Conservation (phyloP, 108 stramenopile genomes). For the Nitzschia inconspicua region DNA sequence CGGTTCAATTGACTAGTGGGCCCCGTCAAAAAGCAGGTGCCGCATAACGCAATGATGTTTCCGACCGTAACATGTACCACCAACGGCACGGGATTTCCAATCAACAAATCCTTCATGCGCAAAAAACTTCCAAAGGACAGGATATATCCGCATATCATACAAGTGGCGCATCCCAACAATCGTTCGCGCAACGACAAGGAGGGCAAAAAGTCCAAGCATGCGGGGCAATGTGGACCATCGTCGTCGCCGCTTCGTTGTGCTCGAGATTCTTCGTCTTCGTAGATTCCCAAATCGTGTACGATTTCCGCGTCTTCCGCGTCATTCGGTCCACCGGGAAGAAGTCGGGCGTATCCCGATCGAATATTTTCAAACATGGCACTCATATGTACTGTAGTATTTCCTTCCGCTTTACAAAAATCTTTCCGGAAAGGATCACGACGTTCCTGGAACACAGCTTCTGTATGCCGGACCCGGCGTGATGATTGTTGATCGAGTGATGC, state of each 20-base stretch:
- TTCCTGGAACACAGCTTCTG: no score
- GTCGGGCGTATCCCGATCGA: constrained; percentile 7
- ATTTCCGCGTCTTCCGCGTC: constrained; percentile 1
- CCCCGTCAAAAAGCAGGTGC: constrained; percentile 56
- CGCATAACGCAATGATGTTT: constrained; percentile 49
- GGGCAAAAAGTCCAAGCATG: constrained; percentile 24
- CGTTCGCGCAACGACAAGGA: constrained; percentile 37
- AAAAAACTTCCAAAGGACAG: constrained; percentile 50
- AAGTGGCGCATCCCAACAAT: constrained; percentile 51
- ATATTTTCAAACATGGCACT: constrained; percentile 11
- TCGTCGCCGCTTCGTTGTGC: constrained; percentile 8
- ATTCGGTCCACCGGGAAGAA: neutral
- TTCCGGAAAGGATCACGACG: no score
- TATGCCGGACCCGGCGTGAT: no score
- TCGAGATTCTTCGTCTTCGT: constrained; percentile 36
- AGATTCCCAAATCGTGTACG: constrained; percentile 20
- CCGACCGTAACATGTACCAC: constrained; percentile 53
- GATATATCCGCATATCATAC: constrained; percentile 58
- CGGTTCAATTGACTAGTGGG: constrained; percentile 40
- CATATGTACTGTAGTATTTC: no score
- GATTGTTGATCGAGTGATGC: no score
- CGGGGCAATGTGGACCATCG: constrained; percentile 6
- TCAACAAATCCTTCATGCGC: constrained; percentile 40
- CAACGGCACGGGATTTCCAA: constrained; percentile 46
- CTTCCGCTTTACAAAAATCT: no score